Percentiles rank a stretch among this genome's conserved stretches.
Evolutionary conservation across 2,329 filamentous ascomycete genomes (phyloP).

Genomic region (Passalora sequoiae): DNA sequence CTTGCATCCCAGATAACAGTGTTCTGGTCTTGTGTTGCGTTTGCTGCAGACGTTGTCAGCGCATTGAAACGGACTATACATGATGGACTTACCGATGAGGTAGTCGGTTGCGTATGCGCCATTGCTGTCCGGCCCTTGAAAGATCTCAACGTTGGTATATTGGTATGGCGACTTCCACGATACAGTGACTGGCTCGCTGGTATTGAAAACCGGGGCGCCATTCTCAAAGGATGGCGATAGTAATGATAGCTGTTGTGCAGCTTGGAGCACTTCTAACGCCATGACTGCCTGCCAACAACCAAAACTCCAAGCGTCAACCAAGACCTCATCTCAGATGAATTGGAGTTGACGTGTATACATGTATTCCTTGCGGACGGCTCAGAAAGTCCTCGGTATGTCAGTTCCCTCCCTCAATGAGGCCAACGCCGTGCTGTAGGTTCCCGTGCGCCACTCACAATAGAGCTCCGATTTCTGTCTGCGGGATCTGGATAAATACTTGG

Average conservation of each 20-base stretch:
- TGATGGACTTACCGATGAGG: conserved; percentile 11
- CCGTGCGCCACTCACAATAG: not conserved
- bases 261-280: conserved; percentile 12
- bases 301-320: no score
- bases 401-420: not conserved
- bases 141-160: conserved; percentile 15
- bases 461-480: not conserved
- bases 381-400: not conserved
- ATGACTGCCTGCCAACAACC: not conserved
- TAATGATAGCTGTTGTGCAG: conserved; percentile 9
- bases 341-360: not conserved
- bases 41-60: conserved; percentile 9
- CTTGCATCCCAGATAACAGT: conserved; percentile 13
- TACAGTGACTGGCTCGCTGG: conserved; percentile 12
- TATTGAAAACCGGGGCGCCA: conserved; percentile 2
- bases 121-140: conserved; percentile 11
- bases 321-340: not conserved
- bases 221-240: conserved; percentile 2
- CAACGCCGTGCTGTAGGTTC: not conserved
- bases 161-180: conserved; percentile 17
- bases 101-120: conserved; percentile 14
- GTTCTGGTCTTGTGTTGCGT: conserved; percentile 7
- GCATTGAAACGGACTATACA: not conserved
- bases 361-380: not conserved
- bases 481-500: not conserved